Evolutionary conservation across 257 asterid genomes (phyloP), one percentile per base, ranked within the genome.

Genomic region (Parsonsia alboflavescens): DNA sequence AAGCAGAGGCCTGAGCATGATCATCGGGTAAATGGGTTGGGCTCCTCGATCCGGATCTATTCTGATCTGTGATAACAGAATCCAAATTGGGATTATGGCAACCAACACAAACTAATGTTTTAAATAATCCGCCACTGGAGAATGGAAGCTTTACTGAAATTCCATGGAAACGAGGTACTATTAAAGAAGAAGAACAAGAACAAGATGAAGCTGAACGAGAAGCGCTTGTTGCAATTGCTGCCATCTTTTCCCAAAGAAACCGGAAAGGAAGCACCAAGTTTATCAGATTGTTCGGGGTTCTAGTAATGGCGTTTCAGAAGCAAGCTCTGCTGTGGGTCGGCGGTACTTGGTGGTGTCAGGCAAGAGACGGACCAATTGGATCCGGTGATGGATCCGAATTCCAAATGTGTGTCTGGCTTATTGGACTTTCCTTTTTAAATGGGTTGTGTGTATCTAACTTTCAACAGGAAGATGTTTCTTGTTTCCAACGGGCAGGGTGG

Each of bases 71-170:
- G 50, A 83, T 73, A 82, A 85, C 54, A 52, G 90, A 86, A 81
- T 85, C 96, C 77, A 85, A 75, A 77, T 85, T 77, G 77, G 92
- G 89, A 57, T 83, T 87, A 49, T 84, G 82, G 76, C 86, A 82
- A 76, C 83, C 82, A 72, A 81, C 72, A n/a, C 84, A 83, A 83
- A 82, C 80, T 75, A 85, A 87, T 65, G 85, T 79, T 28, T 77
- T 73, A 79, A 80, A 62, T 49, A 70, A 73, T 15, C 81, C 76
- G 56, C 78, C 86, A 10, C 82, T 68, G 57, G 75, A 73, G 82
- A 84, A 81, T 9, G 84, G 88, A 70, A 83, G 2, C 68, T 81
- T 89, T 28, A 80, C 11, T 33, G 91, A 82, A 74, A 66, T 71
- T 53, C 41, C 72, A 52, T 24, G 66, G 13, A 76, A 45, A 66